Percentiles rank a stretch among this genome's conserved stretches.
Evolutionary conservation across 1,284 basidiomycete genomes (phyloP).

Genomic region (Sanghuangporus sanghuang): DNA sequence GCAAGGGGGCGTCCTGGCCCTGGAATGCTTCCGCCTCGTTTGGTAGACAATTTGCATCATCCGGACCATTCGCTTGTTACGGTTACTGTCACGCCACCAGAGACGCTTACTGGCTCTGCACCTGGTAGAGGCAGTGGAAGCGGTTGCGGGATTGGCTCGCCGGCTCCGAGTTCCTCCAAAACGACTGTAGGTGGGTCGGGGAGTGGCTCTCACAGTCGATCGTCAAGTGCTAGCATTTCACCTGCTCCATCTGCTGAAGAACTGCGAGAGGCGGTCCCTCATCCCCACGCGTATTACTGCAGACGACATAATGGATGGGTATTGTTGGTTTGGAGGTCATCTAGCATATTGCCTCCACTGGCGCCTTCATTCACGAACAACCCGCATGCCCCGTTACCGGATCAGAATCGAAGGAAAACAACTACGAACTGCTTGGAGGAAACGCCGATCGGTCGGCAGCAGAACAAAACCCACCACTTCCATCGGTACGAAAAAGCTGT

Average conservation of each 20-base stretch:
- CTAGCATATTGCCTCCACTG: constrained; percentile 53
- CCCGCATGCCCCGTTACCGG: constrained; percentile 43
- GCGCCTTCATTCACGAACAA: constrained; percentile 44
- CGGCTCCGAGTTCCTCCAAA: constrained; percentile 19
- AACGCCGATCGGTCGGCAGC: constrained; percentile 35
- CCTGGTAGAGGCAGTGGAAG: constrained; percentile 21
- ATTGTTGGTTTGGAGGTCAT: constrained; percentile 61
- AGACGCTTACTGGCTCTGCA: constrained; percentile 22
- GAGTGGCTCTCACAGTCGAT: constrained; percentile 22
- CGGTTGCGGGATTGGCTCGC: constrained; percentile 18
- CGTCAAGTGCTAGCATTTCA: constrained; percentile 25
- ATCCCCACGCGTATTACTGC: constrained; percentile 77
- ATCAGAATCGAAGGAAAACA: constrained; percentile 44
- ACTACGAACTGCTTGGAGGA: constrained; percentile 47
- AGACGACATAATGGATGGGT: constrained; percentile 76
- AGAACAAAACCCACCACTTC: constrained; percentile 74
- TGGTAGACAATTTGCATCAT: constrained; percentile 62
- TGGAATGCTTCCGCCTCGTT: constrained; percentile 59
- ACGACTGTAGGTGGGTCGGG: constrained; percentile 16
- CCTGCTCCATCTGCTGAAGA: constrained; percentile 50
- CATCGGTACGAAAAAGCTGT: constrained; percentile 66
- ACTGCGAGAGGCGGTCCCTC: constrained; percentile 61
- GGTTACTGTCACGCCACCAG: constrained; percentile 43
- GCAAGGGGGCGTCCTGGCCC: constrained; percentile 50
- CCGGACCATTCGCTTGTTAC: constrained; percentile 65